A percentile compares a stretch with the other conserved stretches of the same genome.
Evolutionary conservation across 352 stramenopile genomes (phyloP).

Genomic region (Pythium coloratum): DNA sequence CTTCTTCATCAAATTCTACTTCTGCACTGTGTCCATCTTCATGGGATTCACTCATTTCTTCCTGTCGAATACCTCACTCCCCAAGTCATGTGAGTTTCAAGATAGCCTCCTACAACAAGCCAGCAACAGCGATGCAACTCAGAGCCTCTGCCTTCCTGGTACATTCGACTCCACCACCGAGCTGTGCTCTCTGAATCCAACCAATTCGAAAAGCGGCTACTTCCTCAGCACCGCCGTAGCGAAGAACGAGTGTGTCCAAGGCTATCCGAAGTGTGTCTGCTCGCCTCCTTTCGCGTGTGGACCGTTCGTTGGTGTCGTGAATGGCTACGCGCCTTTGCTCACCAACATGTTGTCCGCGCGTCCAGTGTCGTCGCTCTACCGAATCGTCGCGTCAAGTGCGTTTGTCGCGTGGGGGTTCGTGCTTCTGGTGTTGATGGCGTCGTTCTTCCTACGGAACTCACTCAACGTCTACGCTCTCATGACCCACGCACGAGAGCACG

Average conservation of each 20-base stretch:
- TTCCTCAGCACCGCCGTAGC: constrained; percentile 29
- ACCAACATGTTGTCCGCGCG: constrained; percentile 30
- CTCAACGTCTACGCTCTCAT: constrained; percentile 50
- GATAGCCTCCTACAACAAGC: constrained; percentile 28
- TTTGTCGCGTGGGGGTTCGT: constrained; percentile 44
- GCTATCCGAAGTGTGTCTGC: constrained; percentile 68
- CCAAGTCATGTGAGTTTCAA: constrained; percentile 63
- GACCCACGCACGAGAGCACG: constrained; percentile 43
- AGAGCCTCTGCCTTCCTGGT: constrained; percentile 30
- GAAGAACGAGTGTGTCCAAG: constrained; percentile 33
- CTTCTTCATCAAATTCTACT: constrained; percentile 91
- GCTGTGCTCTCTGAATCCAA: constrained; percentile 37
- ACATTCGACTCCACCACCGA: constrained; percentile 35
- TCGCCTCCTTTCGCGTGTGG: constrained; percentile 46
- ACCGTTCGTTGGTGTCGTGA: constrained; percentile 43
- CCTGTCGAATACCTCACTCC: constrained; percentile 42
- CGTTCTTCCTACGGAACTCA: constrained; percentile 61
- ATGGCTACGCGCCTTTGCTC: constrained; percentile 48
- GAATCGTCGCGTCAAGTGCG: constrained; percentile 36
- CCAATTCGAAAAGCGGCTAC: constrained; percentile 38
- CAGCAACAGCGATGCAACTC: constrained; percentile 8
- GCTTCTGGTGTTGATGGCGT: constrained; percentile 31
- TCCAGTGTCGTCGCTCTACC: constrained; percentile 37
- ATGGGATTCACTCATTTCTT: constrained; percentile 64
- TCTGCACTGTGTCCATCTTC: constrained; percentile 67